Base-by-base conservation (phyloP, 169 alveolate genomes). In the Plasmodium falciparum region DNA sequence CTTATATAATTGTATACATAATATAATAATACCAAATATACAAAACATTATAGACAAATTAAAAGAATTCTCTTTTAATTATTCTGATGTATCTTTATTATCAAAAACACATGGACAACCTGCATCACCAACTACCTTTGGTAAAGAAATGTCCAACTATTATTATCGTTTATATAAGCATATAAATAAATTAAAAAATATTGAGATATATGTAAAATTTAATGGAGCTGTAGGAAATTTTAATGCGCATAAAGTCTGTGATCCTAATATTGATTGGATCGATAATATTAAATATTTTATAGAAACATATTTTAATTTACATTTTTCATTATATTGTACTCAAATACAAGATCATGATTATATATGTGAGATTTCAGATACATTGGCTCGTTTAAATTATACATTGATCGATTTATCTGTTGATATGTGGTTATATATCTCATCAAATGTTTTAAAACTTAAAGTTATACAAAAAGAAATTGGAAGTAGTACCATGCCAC, bases 401-500 rank as follows among this genome's bases (percentile, higher is more conserved):
- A 96, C 97, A 0, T 88, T 97, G 39, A 76, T 96, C 47, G 99
- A 98, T 72, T 88, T 98, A 58, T 92, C 96, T 49, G 93, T 97
- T n/a, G 99, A 98, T 90, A 95, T 98, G 95, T 98, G 99, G 99
- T 74, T 95, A 43, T 98, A 98, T 93, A 95, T 96, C 6, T 94
- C 98, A 5, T 74, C 94, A 26, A 92, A 90, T 45, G 69, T 94
- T 39, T 74, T 94, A 29, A 88, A 85, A 73, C 70, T 93, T 39
- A 93, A 88, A 62, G n/a, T 74, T 22, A 90, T 91, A 0, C 52
- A 95, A 91, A 96, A 95, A 0, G 99, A 98, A 93, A 98, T 97
- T 13, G 99, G 99, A 0, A 96, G 99, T 72, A 97, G 99, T 43
- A 98, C 99, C 4, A 98, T 98, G 99, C 99, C 99, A 22, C 99